Evolutionary conservation across 2,329 filamentous ascomycete genomes (phyloP).

Genomic region (Pseudopithomyces chartarum): DNA sequence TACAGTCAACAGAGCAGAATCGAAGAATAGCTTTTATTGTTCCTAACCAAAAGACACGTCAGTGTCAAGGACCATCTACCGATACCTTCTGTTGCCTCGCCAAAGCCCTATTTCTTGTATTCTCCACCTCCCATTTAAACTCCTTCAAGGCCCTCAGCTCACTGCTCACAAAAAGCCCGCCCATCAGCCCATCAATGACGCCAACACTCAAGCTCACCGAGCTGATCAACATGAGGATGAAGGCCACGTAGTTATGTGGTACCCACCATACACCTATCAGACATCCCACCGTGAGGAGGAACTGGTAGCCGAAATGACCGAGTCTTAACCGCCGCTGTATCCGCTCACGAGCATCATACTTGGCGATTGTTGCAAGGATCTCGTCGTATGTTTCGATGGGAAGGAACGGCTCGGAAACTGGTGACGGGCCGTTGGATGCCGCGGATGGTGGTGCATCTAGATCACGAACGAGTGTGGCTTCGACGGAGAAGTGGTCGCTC

Average conservation of each 20-base stretch:
- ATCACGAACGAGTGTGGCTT: conserved; percentile 67
- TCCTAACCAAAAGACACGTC: not conserved
- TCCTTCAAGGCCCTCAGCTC: conserved; percentile 84
- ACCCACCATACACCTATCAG: conserved; percentile 86
- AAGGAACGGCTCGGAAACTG: conserved; percentile 41
- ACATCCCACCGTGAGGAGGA: conserved; percentile 73
- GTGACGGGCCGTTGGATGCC: conserved; percentile 14
- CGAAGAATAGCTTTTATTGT: too few species aligned
- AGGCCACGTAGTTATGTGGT: conserved; percentile 74
- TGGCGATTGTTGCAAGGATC: conserved; percentile 71
- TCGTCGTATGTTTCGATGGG: conserved; percentile 66
- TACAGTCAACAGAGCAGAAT: too few species aligned
- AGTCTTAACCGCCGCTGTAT: conserved; percentile 74
- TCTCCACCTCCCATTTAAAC: conserved; percentile 86
- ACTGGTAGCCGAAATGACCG: conserved; percentile 71
- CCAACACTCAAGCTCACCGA: conserved; percentile 78
- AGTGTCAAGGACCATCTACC: not conserved
- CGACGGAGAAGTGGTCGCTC: conserved; percentile 93
- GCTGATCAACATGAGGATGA: conserved; percentile 78
- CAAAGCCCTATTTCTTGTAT: conserved; percentile 34
- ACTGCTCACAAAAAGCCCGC: conserved; percentile 81
- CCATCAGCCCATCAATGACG: conserved; percentile 82
- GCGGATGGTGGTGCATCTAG: conserved; percentile 14
- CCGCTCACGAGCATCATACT: conserved; percentile 73
- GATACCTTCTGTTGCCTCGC: conserved; percentile 12